A percentile compares a stretch with the other conserved stretches of the same genome.
Evolutionary conservation across 345 rosid species (phyloP).

Genomic region (Barbarea vulgaris): DNA sequence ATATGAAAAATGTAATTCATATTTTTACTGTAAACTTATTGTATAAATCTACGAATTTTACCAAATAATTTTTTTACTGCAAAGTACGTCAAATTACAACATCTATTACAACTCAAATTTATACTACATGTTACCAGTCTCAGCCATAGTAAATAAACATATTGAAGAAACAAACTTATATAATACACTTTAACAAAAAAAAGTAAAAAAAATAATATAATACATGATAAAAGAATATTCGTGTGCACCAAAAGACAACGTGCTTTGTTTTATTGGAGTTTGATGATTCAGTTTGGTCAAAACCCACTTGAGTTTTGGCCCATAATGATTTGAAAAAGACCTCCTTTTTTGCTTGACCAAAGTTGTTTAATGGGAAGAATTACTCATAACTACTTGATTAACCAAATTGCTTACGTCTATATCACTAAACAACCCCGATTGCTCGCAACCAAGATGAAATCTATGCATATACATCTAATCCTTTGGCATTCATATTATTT

Average conservation of each 20-base stretch:
- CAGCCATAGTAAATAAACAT: background rate
- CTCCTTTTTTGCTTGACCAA: constrained; percentile 13
- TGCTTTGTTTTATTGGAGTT: constrained; percentile 40
- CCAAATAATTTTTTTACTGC: too few species aligned
- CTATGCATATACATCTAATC: background rate
- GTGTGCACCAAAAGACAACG: constrained; percentile 33
- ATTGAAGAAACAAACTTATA: background rate
- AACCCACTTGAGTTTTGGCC: constrained; percentile 39
- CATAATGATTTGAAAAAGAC: constrained; percentile 7
- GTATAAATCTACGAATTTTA: too few species aligned
- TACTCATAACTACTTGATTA: constrained; percentile 20
- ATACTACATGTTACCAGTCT: too few species aligned
- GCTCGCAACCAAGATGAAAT: constrained; percentile 1
- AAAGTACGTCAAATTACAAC: too few species aligned
- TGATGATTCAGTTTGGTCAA: constrained; percentile 42
- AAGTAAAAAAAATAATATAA: background rate
- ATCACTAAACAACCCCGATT: background rate
- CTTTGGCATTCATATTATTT: background rate
- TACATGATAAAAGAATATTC: constrained; percentile 1
- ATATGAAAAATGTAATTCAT: too few species aligned
- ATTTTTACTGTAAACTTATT: too few species aligned
- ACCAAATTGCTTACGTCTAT: constrained; percentile 25
- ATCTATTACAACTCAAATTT: too few species aligned
- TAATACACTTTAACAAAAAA: background rate
- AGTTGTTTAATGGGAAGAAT: constrained; percentile 22